Percentiles rank a stretch among this genome's conserved stretches.
Conservation (phyloP, 306 rosid genomes). For the Erythrophleum fordii region DNA sequence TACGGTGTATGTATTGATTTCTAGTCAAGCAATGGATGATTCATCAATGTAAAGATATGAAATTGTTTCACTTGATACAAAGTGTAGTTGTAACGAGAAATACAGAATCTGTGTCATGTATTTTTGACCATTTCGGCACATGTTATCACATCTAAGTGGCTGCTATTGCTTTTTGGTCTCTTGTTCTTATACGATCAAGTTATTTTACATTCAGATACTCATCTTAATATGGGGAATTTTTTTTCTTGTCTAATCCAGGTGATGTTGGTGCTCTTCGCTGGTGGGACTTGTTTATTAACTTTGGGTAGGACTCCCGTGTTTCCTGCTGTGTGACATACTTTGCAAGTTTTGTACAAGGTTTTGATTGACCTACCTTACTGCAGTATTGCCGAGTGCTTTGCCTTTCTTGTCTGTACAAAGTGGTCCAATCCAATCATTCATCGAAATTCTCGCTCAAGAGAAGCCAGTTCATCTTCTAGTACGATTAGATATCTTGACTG, state of each 20-base stretch:
- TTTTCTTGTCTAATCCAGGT: slow-evolving; percentile 59
- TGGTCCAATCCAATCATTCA: slow-evolving; percentile 99
- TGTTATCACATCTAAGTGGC: slow-evolving; percentile 23
- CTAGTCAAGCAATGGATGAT: neutral
- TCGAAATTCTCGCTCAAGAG: slow-evolving; percentile 67
- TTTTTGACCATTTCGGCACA: neutral
- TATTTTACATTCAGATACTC: slow-evolving; percentile 30
- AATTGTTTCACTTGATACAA: neutral
- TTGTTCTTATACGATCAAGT: neutral
- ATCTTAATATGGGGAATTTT: slow-evolving; percentile 16
- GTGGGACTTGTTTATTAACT: slow-evolving; percentile 98
- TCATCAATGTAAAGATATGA: neutral
- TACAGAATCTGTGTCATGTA: neutral
- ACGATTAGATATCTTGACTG: slow-evolving; percentile 86
- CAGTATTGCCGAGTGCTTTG: slow-evolving; percentile 96
- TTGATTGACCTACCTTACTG: slow-evolving; percentile 39
- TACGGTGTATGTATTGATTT: neutral
- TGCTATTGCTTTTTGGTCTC: slow-evolving; percentile 18
- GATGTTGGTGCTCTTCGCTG: slow-evolving; percentile 91
- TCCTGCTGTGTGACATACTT: slow-evolving; percentile 34
- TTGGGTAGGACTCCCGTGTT: slow-evolving; percentile 62
- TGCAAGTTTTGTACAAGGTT: slow-evolving; percentile 32
- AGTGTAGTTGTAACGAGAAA: neutral
- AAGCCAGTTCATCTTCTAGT: slow-evolving; percentile 79
- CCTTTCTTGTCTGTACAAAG: slow-evolving; percentile 98